Conservation (phyloP, 129 eudicot genomes). For the Rutidosis leptorrhynchoides region DNA sequence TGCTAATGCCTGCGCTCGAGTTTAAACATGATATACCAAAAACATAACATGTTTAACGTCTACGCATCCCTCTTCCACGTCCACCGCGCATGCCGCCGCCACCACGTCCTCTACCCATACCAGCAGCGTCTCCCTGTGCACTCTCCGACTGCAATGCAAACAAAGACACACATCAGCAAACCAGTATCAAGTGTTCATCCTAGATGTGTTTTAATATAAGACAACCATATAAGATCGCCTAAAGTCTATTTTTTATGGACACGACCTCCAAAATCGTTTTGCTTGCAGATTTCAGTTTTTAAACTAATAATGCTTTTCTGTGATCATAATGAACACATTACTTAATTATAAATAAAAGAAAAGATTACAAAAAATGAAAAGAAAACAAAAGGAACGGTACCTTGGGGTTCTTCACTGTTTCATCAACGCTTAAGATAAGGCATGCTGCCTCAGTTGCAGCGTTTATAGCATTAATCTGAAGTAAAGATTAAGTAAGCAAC, state of each 20-base stretch:
- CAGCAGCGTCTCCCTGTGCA: conserved; percentile 97
- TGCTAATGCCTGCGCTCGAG: conserved; percentile 7
- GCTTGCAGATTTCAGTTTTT: neutral
- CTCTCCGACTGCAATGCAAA: conserved; percentile 83
- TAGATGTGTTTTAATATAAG: neutral
- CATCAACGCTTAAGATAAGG: conserved; percentile 89
- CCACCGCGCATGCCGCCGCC: conserved; percentile 45
- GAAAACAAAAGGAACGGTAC: conserved; percentile 33
- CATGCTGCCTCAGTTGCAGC: conserved; percentile 99
- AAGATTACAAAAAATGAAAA: neutral
- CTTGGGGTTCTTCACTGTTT: conserved; percentile 96
- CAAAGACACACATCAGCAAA: neutral
- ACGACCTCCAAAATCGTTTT: neutral
- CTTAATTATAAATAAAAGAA: neutral
- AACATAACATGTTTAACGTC: conserved; percentile 37
- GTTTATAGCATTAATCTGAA: conserved; percentile 90
- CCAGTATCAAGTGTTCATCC: neutral
- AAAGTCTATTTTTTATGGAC: neutral
- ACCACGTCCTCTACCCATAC: conserved; percentile 88
- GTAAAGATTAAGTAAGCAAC: conserved; percentile 19
- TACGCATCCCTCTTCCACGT: conserved; percentile 94
- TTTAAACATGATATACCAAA: neutral
- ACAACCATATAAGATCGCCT: neutral
- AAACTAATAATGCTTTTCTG: neutral
- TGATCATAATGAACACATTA: neutral